A percentile compares a stretch with the other conserved stretches of the same genome.
phyloP scores from a whole-genome alignment of 1,284 basidiomycete genomes.

The Pseudozyma sp. region DNA sequence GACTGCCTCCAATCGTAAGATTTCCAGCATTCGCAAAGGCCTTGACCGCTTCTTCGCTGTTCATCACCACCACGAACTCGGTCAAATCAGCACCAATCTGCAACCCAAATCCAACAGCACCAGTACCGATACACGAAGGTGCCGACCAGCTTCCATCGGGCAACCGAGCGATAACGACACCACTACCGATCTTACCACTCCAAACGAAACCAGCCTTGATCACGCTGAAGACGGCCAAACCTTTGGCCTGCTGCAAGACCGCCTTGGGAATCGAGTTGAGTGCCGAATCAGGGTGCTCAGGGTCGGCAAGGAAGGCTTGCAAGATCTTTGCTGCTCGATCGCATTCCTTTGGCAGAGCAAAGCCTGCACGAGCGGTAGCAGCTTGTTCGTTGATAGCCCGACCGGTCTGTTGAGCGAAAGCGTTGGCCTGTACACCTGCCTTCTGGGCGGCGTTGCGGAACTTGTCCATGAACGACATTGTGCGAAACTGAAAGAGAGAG shows the following conservation, averaged over 20 bases:
- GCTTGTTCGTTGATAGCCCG: conserved; percentile 58
- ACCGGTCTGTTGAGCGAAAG: conserved; percentile 61
- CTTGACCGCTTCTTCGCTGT: conserved; percentile 92
- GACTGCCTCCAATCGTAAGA: conserved; percentile 83
- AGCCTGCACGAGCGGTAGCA: conserved; percentile 60
- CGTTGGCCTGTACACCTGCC: conserved; percentile 72
- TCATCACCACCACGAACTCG: conserved; percentile 85
- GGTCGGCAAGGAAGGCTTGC: conserved; percentile 90
- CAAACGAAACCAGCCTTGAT: conserved; percentile 88
- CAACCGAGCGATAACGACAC: conserved; percentile 91
- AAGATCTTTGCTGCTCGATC: conserved; percentile 91
- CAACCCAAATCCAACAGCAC: conserved; percentile 87
- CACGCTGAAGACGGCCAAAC: conserved; percentile 92
- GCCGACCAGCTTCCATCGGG: conserved; percentile 98
- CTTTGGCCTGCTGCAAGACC: conserved; percentile 85
- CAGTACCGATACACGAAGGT: conserved; percentile 96
- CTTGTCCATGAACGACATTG: conserved; percentile 78
- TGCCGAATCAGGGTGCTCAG: conserved; percentile 86
- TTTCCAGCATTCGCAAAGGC: conserved; percentile 97
- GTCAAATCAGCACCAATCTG: conserved; percentile 79
- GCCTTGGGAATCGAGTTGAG: conserved; percentile 95
- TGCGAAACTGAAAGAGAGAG: background rate
- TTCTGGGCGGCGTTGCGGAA: conserved; percentile 83
- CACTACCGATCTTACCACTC: conserved; percentile 94
- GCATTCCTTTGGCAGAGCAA: conserved; percentile 67